A percentile compares a stretch with the other conserved stretches of the same genome.
Evolutionary conservation across 345 rosid genomes (phyloP).

Genomic region (Durio zibethinus): DNA sequence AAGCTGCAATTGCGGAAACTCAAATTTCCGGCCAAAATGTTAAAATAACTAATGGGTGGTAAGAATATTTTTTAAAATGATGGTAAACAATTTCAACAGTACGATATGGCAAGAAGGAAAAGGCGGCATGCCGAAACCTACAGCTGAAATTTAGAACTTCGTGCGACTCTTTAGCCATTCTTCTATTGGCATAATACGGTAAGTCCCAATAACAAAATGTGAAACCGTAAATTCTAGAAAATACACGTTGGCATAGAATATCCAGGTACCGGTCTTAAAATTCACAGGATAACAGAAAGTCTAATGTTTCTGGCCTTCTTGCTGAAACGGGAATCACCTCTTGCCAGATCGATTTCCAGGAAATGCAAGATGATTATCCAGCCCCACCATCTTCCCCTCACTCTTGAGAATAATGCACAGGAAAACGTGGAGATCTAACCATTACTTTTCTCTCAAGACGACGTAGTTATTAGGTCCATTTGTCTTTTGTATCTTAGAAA

Average conservation of each 20-base stretch:
- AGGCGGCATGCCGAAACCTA: not conserved
- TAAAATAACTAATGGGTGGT: not conserved
- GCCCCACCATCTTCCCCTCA: not conserved
- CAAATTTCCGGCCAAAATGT: not conserved
- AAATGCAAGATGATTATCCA: too few relatives aligned
- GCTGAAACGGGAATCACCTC: not conserved
- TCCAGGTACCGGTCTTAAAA: not conserved
- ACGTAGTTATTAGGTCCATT: slow-evolving; percentile 64
- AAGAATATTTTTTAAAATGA: too few relatives aligned
- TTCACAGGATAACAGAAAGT: not conserved
- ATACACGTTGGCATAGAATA: not conserved
- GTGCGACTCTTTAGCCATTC: not conserved
- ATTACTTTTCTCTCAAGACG: slow-evolving; percentile 63
- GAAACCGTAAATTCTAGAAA: not conserved
- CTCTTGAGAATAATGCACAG: not conserved
- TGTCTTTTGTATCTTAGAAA: slow-evolving; percentile 88
- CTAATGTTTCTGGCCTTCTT: too few relatives aligned
- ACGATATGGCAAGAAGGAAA: not conserved
- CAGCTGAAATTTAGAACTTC: not conserved
- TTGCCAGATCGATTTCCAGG: not conserved
- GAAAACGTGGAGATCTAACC: not conserved
- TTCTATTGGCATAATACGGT: not conserved
- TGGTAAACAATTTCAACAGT: too few relatives aligned
- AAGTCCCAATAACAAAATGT: not conserved
- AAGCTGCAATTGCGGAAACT: not conserved